Evolutionary conservation across 805 yeast species (phyloP).

Genomic region (Cyberlindnera suaveolens): DNA sequence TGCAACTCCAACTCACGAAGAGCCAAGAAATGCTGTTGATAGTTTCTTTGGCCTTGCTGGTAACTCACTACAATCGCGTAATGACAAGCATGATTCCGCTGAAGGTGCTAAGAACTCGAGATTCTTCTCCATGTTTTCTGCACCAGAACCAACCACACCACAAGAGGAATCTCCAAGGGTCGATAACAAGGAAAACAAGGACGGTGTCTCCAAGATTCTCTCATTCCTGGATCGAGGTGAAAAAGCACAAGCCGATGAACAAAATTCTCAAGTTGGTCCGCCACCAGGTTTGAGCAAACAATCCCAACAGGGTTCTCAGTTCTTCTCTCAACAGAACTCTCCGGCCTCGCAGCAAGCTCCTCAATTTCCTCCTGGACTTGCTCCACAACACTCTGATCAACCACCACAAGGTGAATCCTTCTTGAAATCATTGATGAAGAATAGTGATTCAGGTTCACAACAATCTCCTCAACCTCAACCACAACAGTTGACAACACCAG

Average conservation of each 20-base stretch:
- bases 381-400: conserved; percentile 1
- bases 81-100: background rate
- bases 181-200: conserved; percentile 1
- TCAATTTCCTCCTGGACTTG: conserved; percentile 19
- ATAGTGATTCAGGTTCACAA: background rate
- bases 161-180: conserved; percentile 2
- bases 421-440: conserved; percentile 20
- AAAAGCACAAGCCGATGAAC: conserved; percentile 6
- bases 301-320: conserved; percentile 10
- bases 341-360: conserved; percentile 8
- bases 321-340: conserved; percentile 6
- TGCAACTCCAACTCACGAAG: conserved; percentile 1
- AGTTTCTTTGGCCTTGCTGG: conserved; percentile 19
- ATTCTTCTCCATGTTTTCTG: conserved; percentile 22
- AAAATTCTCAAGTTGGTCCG: background rate
- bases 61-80: conserved; percentile 4
- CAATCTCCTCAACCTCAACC: conserved; percentile 4
- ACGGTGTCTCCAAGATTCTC: conserved; percentile 22
- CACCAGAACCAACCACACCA: conserved; percentile 13
- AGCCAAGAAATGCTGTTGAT: conserved; percentile 19
- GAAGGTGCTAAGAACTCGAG: conserved; percentile 22
- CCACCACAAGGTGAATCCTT: conserved; percentile 18
- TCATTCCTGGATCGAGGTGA: conserved; percentile 21
- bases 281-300: conserved; percentile 1
- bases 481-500: conserved; percentile 4